A percentile compares a stretch with the other conserved stretches of the same genome.
These are phyloP conservation scores for Nepenthes mirabilis DNA, from an alignment of 148 eudicot genomes.

Conservation along the genomic window DNA sequence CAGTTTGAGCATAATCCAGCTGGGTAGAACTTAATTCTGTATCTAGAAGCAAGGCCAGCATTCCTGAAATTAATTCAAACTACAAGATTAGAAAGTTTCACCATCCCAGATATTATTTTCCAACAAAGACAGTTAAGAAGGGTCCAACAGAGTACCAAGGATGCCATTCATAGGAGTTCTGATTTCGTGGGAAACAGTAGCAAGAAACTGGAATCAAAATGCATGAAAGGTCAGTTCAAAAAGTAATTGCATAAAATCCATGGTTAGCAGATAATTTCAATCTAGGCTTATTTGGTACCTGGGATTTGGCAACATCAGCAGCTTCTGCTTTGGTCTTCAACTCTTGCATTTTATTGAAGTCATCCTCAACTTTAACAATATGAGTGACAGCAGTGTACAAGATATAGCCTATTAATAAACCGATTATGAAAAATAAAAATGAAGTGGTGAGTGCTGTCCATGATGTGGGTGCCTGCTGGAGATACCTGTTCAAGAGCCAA, in stretches of 20 bases:
- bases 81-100: neutral
- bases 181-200: conserved; percentile 73
- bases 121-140: neutral
- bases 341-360: conserved; percentile 44
- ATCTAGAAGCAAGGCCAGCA: conserved; percentile 59
- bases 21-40: conserved; percentile 64
- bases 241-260: neutral
- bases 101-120: neutral
- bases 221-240: neutral
- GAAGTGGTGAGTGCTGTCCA: conserved; percentile 29
- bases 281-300: conserved; percentile 18
- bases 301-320: conserved; percentile 70
- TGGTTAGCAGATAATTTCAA: neutral
- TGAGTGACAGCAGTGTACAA: conserved; percentile 33
- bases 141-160: conserved; percentile 30
- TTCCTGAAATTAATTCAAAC: conserved; percentile 24
- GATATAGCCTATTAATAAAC: conserved; percentile 28
- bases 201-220: conserved; percentile 39
- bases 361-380: conserved; percentile 51
- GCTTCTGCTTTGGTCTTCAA: conserved; percentile 56
- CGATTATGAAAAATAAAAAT: conserved; percentile 23
- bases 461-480: conserved; percentile 38
- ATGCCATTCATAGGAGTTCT: conserved; percentile 75
- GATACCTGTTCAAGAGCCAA: conserved; percentile 30
- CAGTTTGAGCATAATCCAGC: conserved; percentile 63